phyloP scores from a whole-genome alignment of 208 protist species.

The Leishmania major region DNA sequence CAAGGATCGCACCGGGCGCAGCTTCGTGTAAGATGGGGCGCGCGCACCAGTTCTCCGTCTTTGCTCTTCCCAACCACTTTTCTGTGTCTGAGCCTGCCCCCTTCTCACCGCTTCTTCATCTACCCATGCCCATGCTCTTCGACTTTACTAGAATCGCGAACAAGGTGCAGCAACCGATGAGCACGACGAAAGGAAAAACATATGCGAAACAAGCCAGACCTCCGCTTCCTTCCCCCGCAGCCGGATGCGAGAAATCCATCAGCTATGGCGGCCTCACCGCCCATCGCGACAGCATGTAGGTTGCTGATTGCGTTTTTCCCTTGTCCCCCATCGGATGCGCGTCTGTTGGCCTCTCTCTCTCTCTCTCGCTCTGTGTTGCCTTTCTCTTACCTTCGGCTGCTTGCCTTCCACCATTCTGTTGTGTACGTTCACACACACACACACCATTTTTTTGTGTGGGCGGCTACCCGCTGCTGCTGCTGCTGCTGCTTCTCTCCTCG shows the following conservation, averaged over 20 bases:
- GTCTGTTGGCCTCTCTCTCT: neutral
- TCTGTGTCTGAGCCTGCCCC: neutral
- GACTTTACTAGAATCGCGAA: neutral
- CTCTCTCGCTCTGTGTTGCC: neutral
- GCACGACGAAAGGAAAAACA: neutral
- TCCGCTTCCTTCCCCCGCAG: neutral
- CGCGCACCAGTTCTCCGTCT: neutral
- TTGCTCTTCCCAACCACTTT: neutral
- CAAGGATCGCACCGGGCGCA: slow-evolving; percentile 5
- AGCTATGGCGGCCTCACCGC: neutral
- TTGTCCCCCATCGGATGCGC: neutral
- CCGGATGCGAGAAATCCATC: neutral
- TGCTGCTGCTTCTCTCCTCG: neutral
- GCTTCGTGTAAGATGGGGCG: neutral
- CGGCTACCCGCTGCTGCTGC: neutral
- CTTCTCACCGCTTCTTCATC: neutral
- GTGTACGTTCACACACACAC: neutral
- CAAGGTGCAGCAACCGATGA: neutral
- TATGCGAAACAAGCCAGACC: neutral
- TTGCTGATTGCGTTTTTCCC: neutral
- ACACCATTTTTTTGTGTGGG: neutral
- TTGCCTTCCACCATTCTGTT: neutral
- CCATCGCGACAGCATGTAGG: neutral
- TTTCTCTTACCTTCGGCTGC: neutral
- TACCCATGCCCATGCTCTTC: neutral